Evolutionary conservation across 2,329 filamentous ascomycete genomes (phyloP).

Genomic region (Fusarium domesticum): DNA sequence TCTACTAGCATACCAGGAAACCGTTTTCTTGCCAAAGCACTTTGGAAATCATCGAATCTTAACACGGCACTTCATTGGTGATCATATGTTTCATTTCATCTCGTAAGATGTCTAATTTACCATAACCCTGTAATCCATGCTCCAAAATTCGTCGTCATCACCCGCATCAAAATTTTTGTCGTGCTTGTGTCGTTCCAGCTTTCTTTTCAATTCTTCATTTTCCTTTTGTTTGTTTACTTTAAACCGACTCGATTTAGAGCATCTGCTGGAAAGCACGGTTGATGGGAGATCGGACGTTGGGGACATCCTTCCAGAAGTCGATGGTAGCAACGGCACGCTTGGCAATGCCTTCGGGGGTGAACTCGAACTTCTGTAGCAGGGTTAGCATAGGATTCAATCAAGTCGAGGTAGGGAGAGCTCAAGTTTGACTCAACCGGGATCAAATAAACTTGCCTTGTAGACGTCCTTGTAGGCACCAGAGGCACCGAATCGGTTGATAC

Average conservation of each 20-base stretch:
- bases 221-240: slow-evolving; percentile 13
- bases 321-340: slow-evolving; percentile 91
- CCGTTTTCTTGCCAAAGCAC: no score
- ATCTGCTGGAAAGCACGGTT: slow-evolving; percentile 98
- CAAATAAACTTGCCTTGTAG: slow-evolving; percentile 68
- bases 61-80: slow-evolving; percentile 11
- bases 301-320: slow-evolving; percentile 93
- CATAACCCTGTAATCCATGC: slow-evolving; percentile 24
- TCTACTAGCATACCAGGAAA: no score
- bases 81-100: slow-evolving; percentile 29
- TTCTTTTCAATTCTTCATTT: slow-evolving; percentile 15
- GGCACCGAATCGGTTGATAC: slow-evolving; percentile 97
- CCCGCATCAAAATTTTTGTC: slow-evolving; percentile 24
- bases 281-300: slow-evolving; percentile 88
- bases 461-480: slow-evolving; percentile 97
- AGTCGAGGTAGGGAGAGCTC: neutral
- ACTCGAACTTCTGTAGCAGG: slow-evolving; percentile 85
- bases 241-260: slow-evolving; percentile 58
- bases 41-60: neutral
- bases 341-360: slow-evolving; percentile 93
- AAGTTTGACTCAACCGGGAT: slow-evolving; percentile 5
- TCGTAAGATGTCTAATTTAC: slow-evolving; percentile 26
- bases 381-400: slow-evolving; percentile 34
- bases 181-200: slow-evolving; percentile 11
- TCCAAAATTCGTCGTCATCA: slow-evolving; percentile 28